Conservation (phyloP, 805 yeast genomes). For the Cyberlindnera maritima region DNA sequence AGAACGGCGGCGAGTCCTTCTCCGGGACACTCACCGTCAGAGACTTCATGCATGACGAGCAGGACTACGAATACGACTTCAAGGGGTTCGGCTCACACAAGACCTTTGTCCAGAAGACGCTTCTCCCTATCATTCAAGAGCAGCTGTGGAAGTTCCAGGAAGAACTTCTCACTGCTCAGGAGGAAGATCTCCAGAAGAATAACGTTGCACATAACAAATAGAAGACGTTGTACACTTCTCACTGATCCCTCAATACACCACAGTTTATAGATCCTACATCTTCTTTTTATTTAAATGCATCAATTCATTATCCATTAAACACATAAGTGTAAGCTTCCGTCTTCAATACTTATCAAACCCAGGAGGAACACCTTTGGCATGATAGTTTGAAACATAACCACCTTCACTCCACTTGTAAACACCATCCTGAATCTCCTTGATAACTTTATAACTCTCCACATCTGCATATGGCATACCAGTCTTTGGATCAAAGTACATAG, state of each 20-base stretch:
- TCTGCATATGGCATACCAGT: constrained; percentile 84
- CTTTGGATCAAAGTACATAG: constrained; percentile 83
- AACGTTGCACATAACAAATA: constrained; percentile 17
- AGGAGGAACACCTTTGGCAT: constrained; percentile 85
- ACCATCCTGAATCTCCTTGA: constrained; percentile 57
- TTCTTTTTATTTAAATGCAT: neutral
- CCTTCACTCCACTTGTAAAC: constrained; percentile 51
- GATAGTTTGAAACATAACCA: constrained; percentile 51
- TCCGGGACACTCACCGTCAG: constrained; percentile 49
- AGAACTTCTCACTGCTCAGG: constrained; percentile 60
- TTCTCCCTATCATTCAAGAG: constrained; percentile 50
- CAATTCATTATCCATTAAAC: too few species aligned
- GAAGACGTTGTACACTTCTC: too few species aligned
- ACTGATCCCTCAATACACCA: neutral
- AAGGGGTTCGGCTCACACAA: constrained; percentile 39
- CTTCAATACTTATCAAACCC: constrained; percentile 50
- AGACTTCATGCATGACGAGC: constrained; percentile 78
- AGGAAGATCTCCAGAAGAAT: constrained; percentile 53
- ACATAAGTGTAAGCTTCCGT: too few species aligned
- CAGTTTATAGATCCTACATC: neutral
- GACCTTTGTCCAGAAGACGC: constrained; percentile 38
- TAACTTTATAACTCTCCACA: constrained; percentile 73
- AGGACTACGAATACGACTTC: constrained; percentile 59
- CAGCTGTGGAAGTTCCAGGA: constrained; percentile 58
- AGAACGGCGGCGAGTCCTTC: constrained; percentile 35